Evolutionary conservation across 2,329 filamentous ascomycete species (phyloP), one percentile per base, ranked within the genome.

Genomic region (Trichoderma guizhouense): DNA sequence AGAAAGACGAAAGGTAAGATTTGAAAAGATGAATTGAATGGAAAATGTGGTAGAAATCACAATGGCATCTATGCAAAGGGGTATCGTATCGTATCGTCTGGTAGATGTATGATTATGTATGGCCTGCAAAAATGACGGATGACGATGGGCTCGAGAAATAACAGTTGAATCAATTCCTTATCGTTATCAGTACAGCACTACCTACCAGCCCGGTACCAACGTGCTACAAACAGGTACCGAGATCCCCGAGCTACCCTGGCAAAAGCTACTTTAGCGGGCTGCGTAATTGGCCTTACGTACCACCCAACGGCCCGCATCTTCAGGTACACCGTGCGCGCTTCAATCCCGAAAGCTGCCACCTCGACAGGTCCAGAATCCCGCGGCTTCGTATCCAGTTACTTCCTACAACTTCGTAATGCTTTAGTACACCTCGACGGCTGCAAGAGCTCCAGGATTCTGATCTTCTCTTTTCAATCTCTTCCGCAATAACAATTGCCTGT

Each of bases 271-370:
- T 51, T 21, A 26, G 55, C 57, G n/a, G 66, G 66, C 66, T 61
- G 57, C 66, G 66, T 69, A 69, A 69, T 34, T 66, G 61, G n/a
- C 69, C 69, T 71, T 71, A 71, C 60, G 69, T 71, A 71, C 63
- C 69, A 39, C 68, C 24, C 47, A 55, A 36, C 21, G 28, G 53
- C 63, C 21, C 26, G 60, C 62, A 71, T 67, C 69, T 55, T 43
- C 55, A 71, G 30, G 63, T 71, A 71, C 69, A 30, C 62, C 36
- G 63, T 71, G 61, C 69, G 69, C 63, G 69, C 63, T 47, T 28
- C 65, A 63, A 61, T 66, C 51, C 53, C 69, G 53, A 62, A 64
- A 55, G 69, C 69, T 71, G 68, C 68, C 68, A 64, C 68, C 68
- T 70, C 58, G n/a, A 64, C 68, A 55, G 21, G 39, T 63, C 58